Conservation (phyloP, 352 stramenopile species). For the Phytophthora citricola region DNA sequence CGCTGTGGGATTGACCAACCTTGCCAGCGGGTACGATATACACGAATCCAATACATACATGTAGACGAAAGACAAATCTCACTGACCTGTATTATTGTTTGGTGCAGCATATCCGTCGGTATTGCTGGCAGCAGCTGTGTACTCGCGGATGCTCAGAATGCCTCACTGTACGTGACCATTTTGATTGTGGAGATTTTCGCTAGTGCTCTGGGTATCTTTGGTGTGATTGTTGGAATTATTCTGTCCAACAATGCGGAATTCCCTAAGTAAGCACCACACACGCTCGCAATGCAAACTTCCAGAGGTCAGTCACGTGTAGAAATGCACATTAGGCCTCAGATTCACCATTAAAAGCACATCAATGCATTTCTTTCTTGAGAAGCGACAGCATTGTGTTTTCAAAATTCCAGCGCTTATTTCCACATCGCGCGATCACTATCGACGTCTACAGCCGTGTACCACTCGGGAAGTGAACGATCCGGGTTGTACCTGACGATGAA, state of each 20-base stretch:
- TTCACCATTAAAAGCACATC: conserved; percentile 39
- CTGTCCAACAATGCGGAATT: conserved; percentile 97
- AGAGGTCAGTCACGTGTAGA: conserved; percentile 5
- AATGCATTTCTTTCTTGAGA: conserved; percentile 40
- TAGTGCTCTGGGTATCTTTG: conserved; percentile 98
- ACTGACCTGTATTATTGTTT: conserved; percentile 16
- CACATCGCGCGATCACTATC: conserved; percentile 87
- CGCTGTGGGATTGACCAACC: conserved; percentile 98
- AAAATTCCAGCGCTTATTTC: conserved; percentile 50
- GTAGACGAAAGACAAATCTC: background rate
- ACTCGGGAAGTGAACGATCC: conserved; percentile 68
- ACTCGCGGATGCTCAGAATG: conserved; percentile 98
- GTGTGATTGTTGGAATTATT: conserved; percentile 99
- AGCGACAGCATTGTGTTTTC: background rate
- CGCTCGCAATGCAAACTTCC: background rate
- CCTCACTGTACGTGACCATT: conserved; percentile 99
- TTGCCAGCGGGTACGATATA: conserved; percentile 90
- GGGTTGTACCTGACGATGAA: conserved; percentile 77
- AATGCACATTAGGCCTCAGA: conserved; percentile 15
- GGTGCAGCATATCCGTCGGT: conserved; percentile 94
- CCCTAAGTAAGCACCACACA: conserved; percentile 66
- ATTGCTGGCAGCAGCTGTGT: conserved; percentile 98
- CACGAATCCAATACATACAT: background rate
- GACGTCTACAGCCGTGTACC: conserved; percentile 85
- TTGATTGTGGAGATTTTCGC: conserved; percentile 99